phyloP scores from a whole-genome alignment of 2,329 filamentous ascomycete genomes.

The Aspergillus oerlinghausenensis region DNA sequence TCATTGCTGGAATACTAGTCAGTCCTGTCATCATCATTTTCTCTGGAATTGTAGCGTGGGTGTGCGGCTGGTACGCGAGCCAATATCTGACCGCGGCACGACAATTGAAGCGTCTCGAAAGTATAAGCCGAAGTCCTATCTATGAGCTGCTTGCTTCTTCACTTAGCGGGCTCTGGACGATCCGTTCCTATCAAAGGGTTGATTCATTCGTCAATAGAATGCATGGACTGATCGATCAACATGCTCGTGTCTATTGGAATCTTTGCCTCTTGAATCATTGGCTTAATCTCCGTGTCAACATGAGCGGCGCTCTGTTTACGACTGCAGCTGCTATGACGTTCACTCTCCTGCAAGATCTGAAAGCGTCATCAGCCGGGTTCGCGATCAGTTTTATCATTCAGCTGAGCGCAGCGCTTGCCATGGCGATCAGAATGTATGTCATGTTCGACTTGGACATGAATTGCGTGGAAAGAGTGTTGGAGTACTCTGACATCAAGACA shows the following conservation, averaged over 20 bases:
- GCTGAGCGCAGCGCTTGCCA: not conserved
- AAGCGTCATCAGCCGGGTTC: slow-evolving; percentile 69
- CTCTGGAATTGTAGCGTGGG: slow-evolving; percentile 53
- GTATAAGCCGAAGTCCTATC: slow-evolving; percentile 68
- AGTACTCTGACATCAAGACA: slow-evolving; percentile 65
- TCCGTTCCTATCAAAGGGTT: slow-evolving; percentile 66
- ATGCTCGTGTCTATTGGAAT: slow-evolving; percentile 42
- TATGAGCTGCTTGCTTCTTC: slow-evolving; percentile 73
- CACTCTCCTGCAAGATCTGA: slow-evolving; percentile 56
- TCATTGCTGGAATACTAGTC: slow-evolving; percentile 58
- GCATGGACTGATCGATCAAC: slow-evolving; percentile 47
- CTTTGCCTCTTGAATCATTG: slow-evolving; percentile 70
- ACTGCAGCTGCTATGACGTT: slow-evolving; percentile 62
- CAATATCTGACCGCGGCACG: slow-evolving; percentile 64
- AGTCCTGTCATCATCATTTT: slow-evolving; percentile 58
- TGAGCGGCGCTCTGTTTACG: slow-evolving; percentile 65
- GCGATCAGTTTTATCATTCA: slow-evolving; percentile 57
- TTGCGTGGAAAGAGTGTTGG: slow-evolving; percentile 67
- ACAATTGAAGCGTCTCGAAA: slow-evolving; percentile 71
- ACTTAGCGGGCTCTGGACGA: slow-evolving; percentile 66
- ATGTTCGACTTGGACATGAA: slow-evolving; percentile 74
- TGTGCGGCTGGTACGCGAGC: slow-evolving; percentile 50
- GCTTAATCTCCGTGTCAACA: slow-evolving; percentile 67
- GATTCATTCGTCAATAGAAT: slow-evolving; percentile 59
- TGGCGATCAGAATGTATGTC: not conserved